Percentiles rank a stretch among this genome's conserved stretches.
phyloP scores from a whole-genome alignment of 495 filamentous ascomycete species.

The Tuber indicum region DNA sequence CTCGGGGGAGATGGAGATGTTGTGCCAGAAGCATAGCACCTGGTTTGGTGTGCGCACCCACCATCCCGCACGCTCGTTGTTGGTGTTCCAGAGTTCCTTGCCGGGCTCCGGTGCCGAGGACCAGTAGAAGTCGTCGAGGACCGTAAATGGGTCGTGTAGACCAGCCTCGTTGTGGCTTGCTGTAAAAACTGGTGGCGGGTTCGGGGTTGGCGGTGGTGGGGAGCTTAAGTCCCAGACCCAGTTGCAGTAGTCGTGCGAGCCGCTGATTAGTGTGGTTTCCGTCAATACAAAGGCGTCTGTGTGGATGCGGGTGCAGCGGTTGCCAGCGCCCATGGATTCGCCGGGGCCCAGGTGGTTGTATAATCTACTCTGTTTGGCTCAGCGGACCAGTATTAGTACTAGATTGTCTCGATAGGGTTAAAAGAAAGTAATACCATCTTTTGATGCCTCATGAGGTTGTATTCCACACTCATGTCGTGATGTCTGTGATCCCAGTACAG shows the following conservation, averaged over 20 bases:
- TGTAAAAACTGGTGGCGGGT: constrained; percentile 17
- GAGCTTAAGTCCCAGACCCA: constrained; percentile 38
- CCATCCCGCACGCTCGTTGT: constrained; percentile 39
- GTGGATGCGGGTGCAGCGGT: constrained; percentile 38
- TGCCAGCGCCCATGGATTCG: constrained; percentile 34
- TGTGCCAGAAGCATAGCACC: constrained; percentile 40
- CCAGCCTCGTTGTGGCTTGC: constrained; percentile 35
- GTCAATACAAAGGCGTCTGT: constrained; percentile 33
- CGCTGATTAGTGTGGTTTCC: constrained; percentile 29
- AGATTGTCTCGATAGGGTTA: background rate
- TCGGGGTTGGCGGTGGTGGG: background rate
- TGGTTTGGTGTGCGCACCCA: constrained; percentile 41
- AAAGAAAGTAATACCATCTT: constrained; percentile 21
- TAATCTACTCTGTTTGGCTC: constrained; percentile 6
- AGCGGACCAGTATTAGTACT: background rate
- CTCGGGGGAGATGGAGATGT: constrained; percentile 20
- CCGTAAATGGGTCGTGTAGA: constrained; percentile 30
- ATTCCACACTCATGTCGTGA: constrained; percentile 38
- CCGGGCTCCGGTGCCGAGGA: background rate
- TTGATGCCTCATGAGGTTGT: constrained; percentile 31
- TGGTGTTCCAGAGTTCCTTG: constrained; percentile 27
- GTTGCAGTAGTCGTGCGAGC: constrained; percentile 41
- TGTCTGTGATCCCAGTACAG: constrained; percentile 42
- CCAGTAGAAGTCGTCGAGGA: constrained; percentile 42
- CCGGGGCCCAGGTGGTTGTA: constrained; percentile 29